Evolutionary conservation across 345 rosid genomes (phyloP).

Genomic region (Geranium rotundifolium): DNA sequence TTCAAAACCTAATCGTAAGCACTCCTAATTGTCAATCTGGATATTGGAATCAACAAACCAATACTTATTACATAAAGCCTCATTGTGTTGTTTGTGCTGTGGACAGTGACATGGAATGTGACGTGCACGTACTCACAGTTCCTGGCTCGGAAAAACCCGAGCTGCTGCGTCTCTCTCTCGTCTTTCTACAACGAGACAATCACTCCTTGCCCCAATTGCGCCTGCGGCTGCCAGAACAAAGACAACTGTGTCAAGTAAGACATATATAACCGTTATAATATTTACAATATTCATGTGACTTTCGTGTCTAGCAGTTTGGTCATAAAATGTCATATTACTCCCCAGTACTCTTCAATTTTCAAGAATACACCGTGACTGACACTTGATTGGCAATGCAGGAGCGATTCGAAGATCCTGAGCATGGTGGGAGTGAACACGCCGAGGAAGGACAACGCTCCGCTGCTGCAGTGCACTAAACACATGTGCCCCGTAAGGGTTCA

Average conservation of each 20-base stretch:
- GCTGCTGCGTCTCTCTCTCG: constrained; percentile 37
- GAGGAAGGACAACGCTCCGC: constrained; percentile 4
- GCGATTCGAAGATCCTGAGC: constrained; percentile 7
- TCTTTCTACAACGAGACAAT: constrained; percentile 36
- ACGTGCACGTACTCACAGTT: constrained; percentile 42
- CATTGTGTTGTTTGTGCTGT: background rate
- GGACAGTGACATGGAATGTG: constrained; percentile 46
- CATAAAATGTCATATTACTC: too few relatives aligned
- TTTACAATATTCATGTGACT: background rate
- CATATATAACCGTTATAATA: background rate
- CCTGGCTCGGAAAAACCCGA: constrained; percentile 26
- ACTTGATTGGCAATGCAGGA: constrained; percentile 3
- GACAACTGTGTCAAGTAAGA: constrained; percentile 23
- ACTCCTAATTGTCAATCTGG: too few relatives aligned
- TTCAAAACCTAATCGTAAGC: too few relatives aligned
- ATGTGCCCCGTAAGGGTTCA: constrained; percentile 21
- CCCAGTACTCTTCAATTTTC: background rate
- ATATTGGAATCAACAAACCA: background rate
- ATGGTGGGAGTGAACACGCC: constrained; percentile 5
- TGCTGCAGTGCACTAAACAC: constrained; percentile 21
- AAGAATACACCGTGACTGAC: too few relatives aligned
- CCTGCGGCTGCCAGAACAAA: constrained; percentile 34
- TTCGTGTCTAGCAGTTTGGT: background rate
- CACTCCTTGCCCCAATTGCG: constrained; percentile 35
- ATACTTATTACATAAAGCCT: background rate